Base-by-base conservation (phyloP, 1,139 yeast species). In the Nadsonia starkeyi-henricii region DNA sequence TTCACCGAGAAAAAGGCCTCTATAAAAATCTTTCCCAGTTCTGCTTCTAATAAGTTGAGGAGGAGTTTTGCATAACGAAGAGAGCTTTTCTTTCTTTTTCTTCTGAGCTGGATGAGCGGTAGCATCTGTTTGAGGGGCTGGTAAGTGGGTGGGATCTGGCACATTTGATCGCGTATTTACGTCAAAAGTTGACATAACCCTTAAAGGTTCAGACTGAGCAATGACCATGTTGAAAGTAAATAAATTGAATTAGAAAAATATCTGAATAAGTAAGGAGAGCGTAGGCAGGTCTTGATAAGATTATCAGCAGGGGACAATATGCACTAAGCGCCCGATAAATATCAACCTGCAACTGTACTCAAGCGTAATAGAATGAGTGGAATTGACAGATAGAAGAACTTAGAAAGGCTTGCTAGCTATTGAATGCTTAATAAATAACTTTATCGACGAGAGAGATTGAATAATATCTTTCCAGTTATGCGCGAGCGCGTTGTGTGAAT, bases 1-100 rank as follows among this genome's bases (percentile, higher is more conserved):
- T 61, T 88, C 98, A 33, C 99, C 99, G 41, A 93, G 71, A 58
- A 89, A 88, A 52, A 74, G 75, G 2, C 97, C 97, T 62, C 98
- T 78, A 58, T 85, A 85, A 66, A 85, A 91, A 59, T 88, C 94
- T 61, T 85, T 75, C 49, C 96, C 95, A 54, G 77, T 74, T 68
- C 91, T 77, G 43, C 94, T 86, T 58, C 91, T 77, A 57, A 91
- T 93, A 54, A 86, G 77, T 18, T 95, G 82, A 39, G 97, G 96
- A 2, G 97, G 96, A 3, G 96, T 89, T 65, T 86, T 86, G 65
- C 97, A 89, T 49, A 89, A 71, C 1, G 95, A 78, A 1, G 95
- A 83, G 46, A 85, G 71, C 62, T 88, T 88, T 63, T 85, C 95
- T 67, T 83, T 85, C 72, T 81, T 83, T 2, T 33, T 33, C 39